Conservation (phyloP, 192 early-diverging fungal species). For the Backusella morwellensis region DNA sequence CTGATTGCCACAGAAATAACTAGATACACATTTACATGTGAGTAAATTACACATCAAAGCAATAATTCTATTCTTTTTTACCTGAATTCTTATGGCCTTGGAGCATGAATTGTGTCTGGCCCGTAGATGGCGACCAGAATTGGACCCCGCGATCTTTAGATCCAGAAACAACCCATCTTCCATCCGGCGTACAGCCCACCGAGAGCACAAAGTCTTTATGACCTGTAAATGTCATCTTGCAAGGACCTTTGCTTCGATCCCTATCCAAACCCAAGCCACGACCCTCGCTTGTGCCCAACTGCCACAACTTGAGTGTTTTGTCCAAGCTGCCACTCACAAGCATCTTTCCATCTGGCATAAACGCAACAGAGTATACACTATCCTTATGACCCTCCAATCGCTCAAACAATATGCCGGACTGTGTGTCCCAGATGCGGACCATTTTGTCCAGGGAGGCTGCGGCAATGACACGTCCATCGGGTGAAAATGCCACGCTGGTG, state of each 20-base stretch:
- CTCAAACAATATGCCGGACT: slow-evolving; percentile 76
- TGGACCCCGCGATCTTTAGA: slow-evolving; percentile 92
- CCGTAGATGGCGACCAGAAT: slow-evolving; percentile 86
- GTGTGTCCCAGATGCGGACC: slow-evolving; percentile 90
- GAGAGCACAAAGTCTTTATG: slow-evolving; percentile 94
- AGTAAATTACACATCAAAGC: too few species aligned
- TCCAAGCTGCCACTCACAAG: slow-evolving; percentile 93
- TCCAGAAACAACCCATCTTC: slow-evolving; percentile 89
- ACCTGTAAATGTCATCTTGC: slow-evolving; percentile 49
- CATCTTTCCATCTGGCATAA: slow-evolving; percentile 89
- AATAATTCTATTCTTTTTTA: slow-evolving; percentile 27
- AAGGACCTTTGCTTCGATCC: slow-evolving; percentile 22
- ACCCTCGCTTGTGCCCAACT: slow-evolving; percentile 54
- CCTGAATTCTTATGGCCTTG: slow-evolving; percentile 98
- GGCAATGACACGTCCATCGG: slow-evolving; percentile 85
- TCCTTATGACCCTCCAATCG: slow-evolving; percentile 95
- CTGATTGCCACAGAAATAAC: slow-evolving; percentile 92
- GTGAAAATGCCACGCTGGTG: slow-evolving; percentile 92
- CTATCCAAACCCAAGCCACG: slow-evolving; percentile 23
- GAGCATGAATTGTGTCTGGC: slow-evolving; percentile 77
- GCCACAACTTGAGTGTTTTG: slow-evolving; percentile 91
- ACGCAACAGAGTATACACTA: slow-evolving; percentile 96
- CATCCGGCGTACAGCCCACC: slow-evolving; percentile 81
- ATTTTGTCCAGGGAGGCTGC: slow-evolving; percentile 93
- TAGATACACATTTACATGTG: slow-evolving; percentile 15